phyloP scores from a whole-genome alignment of 176 grass and related monocot species.

The Raddia distichophylla region DNA sequence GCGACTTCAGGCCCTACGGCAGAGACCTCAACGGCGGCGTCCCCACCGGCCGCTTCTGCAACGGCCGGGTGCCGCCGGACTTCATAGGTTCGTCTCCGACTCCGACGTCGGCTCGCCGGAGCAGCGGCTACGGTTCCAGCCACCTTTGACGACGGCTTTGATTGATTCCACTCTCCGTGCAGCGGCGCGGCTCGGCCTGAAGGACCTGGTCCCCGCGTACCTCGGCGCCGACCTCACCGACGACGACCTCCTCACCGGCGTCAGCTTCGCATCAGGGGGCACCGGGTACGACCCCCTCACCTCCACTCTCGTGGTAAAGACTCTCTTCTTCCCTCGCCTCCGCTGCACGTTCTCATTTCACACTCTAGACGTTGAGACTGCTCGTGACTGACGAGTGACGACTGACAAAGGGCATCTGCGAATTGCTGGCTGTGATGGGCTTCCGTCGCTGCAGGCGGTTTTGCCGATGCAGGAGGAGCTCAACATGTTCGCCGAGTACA shows the following conservation, averaged over 20 bases:
- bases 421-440: background rate
- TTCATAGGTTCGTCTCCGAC: conserved; percentile 38
- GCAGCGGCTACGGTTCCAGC: background rate
- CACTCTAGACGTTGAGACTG: background rate
- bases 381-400: background rate
- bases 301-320: conserved; percentile 44
- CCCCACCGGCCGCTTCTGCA: conserved; percentile 66
- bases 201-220: conserved; percentile 52
- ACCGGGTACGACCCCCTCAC: conserved; percentile 58
- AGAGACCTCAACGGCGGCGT: conserved; percentile 52
- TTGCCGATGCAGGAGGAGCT: conserved; percentile 55
- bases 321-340: background rate
- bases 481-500: conserved; percentile 58
- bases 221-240: conserved; percentile 42
- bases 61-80: conserved; percentile 55
- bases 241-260: conserved; percentile 52
- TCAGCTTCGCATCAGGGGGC: conserved; percentile 54
- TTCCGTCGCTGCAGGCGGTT: conserved; percentile 38
- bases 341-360: background rate
- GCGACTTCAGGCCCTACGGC: conserved; percentile 57
- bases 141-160: too few relatives aligned
- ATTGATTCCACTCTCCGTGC: background rate
- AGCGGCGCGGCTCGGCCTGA: conserved; percentile 52
- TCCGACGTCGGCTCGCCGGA: background rate
- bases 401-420: background rate